Base-by-base conservation (phyloP, 208 protist species). In the Wallacemonas sp. region DNA sequence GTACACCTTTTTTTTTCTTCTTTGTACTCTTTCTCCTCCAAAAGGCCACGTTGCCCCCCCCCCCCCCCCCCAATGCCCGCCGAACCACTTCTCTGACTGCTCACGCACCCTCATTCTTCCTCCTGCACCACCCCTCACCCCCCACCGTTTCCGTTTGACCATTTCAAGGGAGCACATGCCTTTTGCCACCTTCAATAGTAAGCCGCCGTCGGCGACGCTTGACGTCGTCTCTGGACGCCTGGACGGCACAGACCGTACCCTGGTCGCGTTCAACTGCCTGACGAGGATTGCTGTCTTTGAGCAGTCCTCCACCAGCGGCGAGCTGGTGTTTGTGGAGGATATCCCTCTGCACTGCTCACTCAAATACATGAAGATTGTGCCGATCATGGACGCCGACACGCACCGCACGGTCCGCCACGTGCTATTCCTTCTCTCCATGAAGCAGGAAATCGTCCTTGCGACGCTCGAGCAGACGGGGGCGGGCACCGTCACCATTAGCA, bases 341-440 rank as follows among this genome's bases (percentile, higher is more conserved):
- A 83, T 89, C 61, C 57, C 67, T 16, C 57, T 95, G 44, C 73
- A 83, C 54, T 75, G 77, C 50, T 85, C 84, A 0, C 26, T 96
- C 28, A 91, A 90, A 57, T 93, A 89, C 61, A 44, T 94, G 31
- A 67, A 81, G 49, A 61, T 78, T 10, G 69, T 96, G 14, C 69
- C 77, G 12, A 65, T 96, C 1, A 54, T 59, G 0, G 76, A 94
- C 32, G 45, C 72, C 0, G 39, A 65, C 0, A 49, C 72, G 36
- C 63, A 70, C n/a, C 54, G 49, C 2, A 3, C 57, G 46, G 20
- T 65, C 1, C 79, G 86, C 2, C 82, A 96, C 67, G 63, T 93
- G 3, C 78, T 90, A 11, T 96, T 96, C 68, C 33, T 94, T 2
- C 76, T 87, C 57, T 86, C 85, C 32, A 66, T 82, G 11, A 93